Base-by-base conservation (phyloP, 768 basidiomycete species). In the Lactifluus echinatus region DNA sequence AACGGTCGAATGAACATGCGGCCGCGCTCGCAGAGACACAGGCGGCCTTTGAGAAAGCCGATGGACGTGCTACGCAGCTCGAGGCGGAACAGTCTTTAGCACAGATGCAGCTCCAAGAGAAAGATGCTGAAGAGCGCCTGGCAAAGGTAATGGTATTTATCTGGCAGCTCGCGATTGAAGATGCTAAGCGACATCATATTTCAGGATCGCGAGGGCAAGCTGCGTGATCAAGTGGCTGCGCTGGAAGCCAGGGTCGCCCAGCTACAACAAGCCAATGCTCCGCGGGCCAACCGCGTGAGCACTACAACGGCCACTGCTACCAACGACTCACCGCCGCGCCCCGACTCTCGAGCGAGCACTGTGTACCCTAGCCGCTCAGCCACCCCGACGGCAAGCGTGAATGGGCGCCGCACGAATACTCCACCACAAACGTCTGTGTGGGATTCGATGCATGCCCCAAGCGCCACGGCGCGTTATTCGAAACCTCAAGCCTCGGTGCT, bases 331-430 rank as follows among this genome's bases (percentile, higher is more conserved):
- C 76, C 78, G 37, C 72, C 79, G 23, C 83, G 87, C 31, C 84
- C 87, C n/a, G 83, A 86, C 66, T 90, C 88, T 11, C 82, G 88
- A 8, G 73, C 83, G 5, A 89, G 86, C 69, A 84, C 82, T 0
- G 66, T 80, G 43, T 82, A 82, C 64, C 73, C 72, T 17, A 74
- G 76, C 49, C 80, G 81, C 17, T 73, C 79, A 36, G 73, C 69
- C 8, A 80, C 82, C 11, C 80, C 84, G 8, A 77, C 74, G 53
- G 73, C 71, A 50, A 58, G 72, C 33, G 40, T 67, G 29, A 70
- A 71, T 14, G 72, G 72, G 50, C 66, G 66, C 29, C 73, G 76
- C 31, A 75, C 76, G 37, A 68, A 71, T 48, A 79, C 83, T 3
- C 78, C 79, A n/a, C 77, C 79, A 0, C 69, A 71, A 39, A 59